phyloP scores from a whole-genome alignment of 23 red algal species.

The Gracilaria vermiculophylla region DNA sequence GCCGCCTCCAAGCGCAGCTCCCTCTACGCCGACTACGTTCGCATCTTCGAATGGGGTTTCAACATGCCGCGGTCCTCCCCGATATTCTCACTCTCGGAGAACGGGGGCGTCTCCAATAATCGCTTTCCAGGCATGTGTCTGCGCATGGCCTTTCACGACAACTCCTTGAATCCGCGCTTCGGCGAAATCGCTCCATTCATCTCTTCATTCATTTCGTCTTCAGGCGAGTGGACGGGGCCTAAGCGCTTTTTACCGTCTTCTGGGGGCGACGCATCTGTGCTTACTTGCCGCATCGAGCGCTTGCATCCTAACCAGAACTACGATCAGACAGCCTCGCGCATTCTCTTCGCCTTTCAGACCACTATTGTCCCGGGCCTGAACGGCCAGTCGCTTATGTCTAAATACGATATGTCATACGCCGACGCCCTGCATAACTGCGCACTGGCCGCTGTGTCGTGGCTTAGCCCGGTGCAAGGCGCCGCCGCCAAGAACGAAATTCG shows the following conservation, averaged over 20 bases:
- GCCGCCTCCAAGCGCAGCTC: background rate
- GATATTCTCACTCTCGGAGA: background rate
- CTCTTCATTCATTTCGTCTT: background rate
- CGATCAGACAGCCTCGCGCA: background rate
- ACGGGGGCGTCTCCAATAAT: conserved; percentile 1
- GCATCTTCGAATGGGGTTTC: conserved; percentile 1
- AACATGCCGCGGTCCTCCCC: background rate
- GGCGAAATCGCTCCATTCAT: background rate
- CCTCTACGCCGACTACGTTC: background rate
- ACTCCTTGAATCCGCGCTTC: background rate
- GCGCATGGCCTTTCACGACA: background rate
- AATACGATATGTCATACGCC: background rate
- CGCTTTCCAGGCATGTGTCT: background rate
- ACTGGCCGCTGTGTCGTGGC: background rate
- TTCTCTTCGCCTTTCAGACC: background rate
- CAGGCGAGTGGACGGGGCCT: background rate
- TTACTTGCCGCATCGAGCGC: background rate
- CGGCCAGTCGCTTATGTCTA: background rate
- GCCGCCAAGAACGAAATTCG: background rate
- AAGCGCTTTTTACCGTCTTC: background rate
- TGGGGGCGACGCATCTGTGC: background rate
- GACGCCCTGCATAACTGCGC: conserved; percentile 5
- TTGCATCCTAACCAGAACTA: conserved; percentile 7
- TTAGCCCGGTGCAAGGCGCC: background rate
- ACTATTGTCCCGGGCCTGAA: background rate